Evolutionary conservation across 495 filamentous ascomycete genomes (phyloP).

Genomic region (Penicillium lividum): DNA sequence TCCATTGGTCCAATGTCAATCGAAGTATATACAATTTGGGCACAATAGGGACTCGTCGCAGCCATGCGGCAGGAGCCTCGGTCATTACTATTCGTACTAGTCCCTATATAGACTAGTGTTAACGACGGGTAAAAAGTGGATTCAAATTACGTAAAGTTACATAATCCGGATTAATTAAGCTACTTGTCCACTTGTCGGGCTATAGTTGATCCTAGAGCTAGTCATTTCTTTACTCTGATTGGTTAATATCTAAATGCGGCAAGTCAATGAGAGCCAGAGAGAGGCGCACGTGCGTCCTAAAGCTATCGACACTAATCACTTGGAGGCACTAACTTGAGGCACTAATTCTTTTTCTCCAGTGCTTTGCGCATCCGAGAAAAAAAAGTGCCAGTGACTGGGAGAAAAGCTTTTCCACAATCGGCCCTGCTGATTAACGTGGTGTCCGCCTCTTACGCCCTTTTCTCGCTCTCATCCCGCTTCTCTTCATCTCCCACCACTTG

Average conservation of each 20-base stretch:
- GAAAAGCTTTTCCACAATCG: background rate
- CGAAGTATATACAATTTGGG: background rate
- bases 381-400: background rate
- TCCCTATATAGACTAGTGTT: background rate
- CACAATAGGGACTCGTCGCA: background rate
- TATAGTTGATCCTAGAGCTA: background rate
- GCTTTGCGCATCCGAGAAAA: background rate
- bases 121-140: background rate
- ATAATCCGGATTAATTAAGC: background rate
- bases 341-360: slow-evolving; percentile 7
- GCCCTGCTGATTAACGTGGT: background rate
- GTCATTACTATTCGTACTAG: background rate
- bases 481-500: background rate
- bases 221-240: slow-evolving; percentile 1
- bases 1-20: slow-evolving; percentile 11
- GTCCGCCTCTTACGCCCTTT: background rate
- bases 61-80: background rate
- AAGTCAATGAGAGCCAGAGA: slow-evolving; percentile 9
- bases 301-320: slow-evolving; percentile 13
- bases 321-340: background rate
- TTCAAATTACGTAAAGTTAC: background rate
- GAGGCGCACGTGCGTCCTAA: slow-evolving; percentile 13
- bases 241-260: slow-evolving; percentile 4
- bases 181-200: background rate
- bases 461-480: background rate